phyloP scores from a whole-genome alignment of 106 monocot species.

The Chionographis japonica region DNA sequence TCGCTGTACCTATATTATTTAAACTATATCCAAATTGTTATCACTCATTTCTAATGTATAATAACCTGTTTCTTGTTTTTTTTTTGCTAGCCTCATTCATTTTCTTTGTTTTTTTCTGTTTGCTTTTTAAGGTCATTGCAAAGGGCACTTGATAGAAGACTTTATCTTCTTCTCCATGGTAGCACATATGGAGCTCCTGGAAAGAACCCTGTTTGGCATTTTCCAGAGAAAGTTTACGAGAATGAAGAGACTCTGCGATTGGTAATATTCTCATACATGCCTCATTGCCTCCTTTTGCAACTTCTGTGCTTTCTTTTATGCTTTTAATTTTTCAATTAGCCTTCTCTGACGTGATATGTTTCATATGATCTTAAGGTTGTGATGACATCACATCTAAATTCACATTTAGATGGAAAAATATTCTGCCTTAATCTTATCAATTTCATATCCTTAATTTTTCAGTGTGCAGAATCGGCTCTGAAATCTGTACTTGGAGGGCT shows the following conservation, averaged over 20 bases:
- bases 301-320: no score
- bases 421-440: no score
- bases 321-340: no score
- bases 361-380: no score
- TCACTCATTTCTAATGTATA: background rate
- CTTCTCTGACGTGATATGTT: no score
- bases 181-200: conserved; percentile 53
- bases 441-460: conserved; percentile 8
- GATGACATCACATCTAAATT: no score
- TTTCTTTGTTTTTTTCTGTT: conserved; percentile 6
- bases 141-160: conserved; percentile 86
- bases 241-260: conserved; percentile 80
- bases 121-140: conserved; percentile 69
- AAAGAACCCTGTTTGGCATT: conserved; percentile 85
- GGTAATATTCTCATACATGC: conserved; percentile 25
- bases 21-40: background rate
- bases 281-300: no score
- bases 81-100: background rate
- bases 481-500: conserved; percentile 81
- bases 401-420: no score
- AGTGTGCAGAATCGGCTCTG: conserved; percentile 94
- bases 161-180: conserved; percentile 96
- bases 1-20: no score
- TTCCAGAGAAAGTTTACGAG: conserved; percentile 94
- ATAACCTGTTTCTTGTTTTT: background rate